Conservation (phyloP, 2,329 filamentous ascomycete species). For the Dothistroma pini region DNA sequence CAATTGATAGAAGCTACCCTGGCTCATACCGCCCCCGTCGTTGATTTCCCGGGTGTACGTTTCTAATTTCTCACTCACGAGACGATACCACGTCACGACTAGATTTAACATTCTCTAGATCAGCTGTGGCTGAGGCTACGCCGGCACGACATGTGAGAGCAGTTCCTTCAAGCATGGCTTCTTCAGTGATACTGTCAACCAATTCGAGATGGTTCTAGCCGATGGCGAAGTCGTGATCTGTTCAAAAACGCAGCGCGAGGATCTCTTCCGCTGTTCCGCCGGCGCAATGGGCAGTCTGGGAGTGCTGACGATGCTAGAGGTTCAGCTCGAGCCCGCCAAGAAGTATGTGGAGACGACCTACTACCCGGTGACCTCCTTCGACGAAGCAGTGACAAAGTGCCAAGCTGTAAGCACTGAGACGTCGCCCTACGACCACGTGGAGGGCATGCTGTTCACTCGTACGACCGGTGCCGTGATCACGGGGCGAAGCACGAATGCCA, state of each 20-base stretch:
- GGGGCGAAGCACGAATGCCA: conserved; percentile 37
- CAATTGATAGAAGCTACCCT: conserved; percentile 56
- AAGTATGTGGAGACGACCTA: conserved; percentile 49
- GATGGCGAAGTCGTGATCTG: conserved; percentile 53
- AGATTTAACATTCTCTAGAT: conserved; percentile 38
- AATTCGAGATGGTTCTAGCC: conserved; percentile 61
- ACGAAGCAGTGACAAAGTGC: conserved; percentile 40
- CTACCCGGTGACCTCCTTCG: conserved; percentile 38
- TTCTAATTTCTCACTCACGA: no score
- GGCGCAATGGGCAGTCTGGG: conserved; percentile 64
- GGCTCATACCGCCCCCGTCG: conserved; percentile 59
- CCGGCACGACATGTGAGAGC: conserved; percentile 64
- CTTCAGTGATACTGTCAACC: conserved; percentile 60
- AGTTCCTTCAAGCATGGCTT: conserved; percentile 62
- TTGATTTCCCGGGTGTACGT: conserved; percentile 60
- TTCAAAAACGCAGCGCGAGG: conserved; percentile 52
- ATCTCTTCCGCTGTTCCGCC: conserved; percentile 62
- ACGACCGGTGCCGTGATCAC: conserved; percentile 42
- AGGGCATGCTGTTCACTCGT: conserved; percentile 48
- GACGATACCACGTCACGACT: neutral
- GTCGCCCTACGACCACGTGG: conserved; percentile 57
- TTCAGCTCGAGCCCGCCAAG: conserved; percentile 44
- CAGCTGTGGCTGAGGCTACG: conserved; percentile 63
- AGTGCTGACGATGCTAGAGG: conserved; percentile 56
- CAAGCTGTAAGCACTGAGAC: conserved; percentile 33